Base-by-base conservation (phyloP, 257 asterid species). In the Mentha longifolia region DNA sequence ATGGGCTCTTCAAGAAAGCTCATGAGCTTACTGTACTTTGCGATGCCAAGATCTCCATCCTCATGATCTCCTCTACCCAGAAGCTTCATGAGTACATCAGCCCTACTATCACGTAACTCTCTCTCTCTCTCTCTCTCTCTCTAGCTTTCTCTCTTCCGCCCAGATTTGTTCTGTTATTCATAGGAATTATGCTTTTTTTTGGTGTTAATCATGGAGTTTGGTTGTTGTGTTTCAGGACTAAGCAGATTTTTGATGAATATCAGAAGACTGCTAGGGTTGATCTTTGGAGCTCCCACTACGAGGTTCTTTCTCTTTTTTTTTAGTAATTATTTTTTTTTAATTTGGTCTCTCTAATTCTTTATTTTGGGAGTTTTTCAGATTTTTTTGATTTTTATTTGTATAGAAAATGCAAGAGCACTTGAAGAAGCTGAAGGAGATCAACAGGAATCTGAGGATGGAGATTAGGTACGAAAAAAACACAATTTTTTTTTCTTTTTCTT, bases 41-140 rank as follows among this genome's bases (percentile, higher is more conserved):
- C 46, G 98, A 93, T 78, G 98, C 97, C 2, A 86, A 85, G 76
- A 96, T 93, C 68, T 91, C 97, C 65, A 89, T 91, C 54, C 71
- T 94, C 78, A 89, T 89, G 94, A 80, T 94, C 65, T 94, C 98
- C 20, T 85, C 82, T 41, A 86, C 99, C 25, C 86, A 82, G 75
- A 94, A 94, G 87, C 96, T 94, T 79, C 99, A 94, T 61, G 98
- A 94, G 30, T 94, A 84, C 63, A 94, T 89, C 77, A 94, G 97
- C 74, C 99, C 99, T 28, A 17, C 84, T 1, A 76, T 65, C 63
- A 72, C 92, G 97, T 91, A 78, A 0, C 7, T 20, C 2, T 1
- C 0, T 11, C 43, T 22, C n/a, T n/a, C n/a, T n/a, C n/a, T n/a
- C n/a, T n/a, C n/a, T n/a, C n/a, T 3, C 25, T 15, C 59, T 31